Conservation (phyloP, 2,329 filamentous ascomycete species). For the Dactylonectria macrodidyma region DNA sequence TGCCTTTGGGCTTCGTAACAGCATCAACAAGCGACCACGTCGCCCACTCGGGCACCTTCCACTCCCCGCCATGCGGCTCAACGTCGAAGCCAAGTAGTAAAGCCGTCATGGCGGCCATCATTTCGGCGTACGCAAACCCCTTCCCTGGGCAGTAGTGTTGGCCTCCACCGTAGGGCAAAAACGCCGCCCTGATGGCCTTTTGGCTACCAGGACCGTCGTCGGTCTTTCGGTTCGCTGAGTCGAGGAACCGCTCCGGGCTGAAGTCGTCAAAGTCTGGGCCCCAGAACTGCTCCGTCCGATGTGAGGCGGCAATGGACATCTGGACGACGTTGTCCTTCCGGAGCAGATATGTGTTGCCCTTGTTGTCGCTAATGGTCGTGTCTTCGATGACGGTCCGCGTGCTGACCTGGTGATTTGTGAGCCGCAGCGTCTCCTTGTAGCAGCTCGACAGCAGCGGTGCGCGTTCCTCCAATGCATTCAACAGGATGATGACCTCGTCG, state of each 20-base stretch:
- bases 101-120: conserved; percentile 12
- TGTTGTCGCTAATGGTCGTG: conserved; percentile 47
- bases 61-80: conserved; percentile 16
- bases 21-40: conserved; percentile 15
- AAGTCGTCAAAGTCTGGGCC: conserved; percentile 31
- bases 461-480: conserved; percentile 51
- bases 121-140: conserved; percentile 28
- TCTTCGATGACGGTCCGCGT: conserved; percentile 57
- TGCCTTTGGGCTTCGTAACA: conserved; percentile 11
- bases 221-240: neutral
- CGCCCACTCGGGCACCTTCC: conserved; percentile 11
- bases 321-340: conserved; percentile 43
- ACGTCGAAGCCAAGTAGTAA: conserved; percentile 24
- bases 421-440: conserved; percentile 60
- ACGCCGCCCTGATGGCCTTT: conserved; percentile 5
- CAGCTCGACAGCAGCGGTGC: conserved; percentile 53
- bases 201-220: neutral
- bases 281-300: conserved; percentile 34
- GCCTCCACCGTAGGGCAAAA: conserved; percentile 22
- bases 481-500: conserved; percentile 49
- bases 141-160: conserved; percentile 23
- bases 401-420: conserved; percentile 53
- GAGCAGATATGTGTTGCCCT: conserved; percentile 43
- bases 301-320: conserved; percentile 30
- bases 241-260: conserved; percentile 29